Evolutionary conservation across 2,329 filamentous ascomycete species (phyloP), one percentile per base, ranked within the genome.

Genomic region (Parastagonospora nodorum): DNA sequence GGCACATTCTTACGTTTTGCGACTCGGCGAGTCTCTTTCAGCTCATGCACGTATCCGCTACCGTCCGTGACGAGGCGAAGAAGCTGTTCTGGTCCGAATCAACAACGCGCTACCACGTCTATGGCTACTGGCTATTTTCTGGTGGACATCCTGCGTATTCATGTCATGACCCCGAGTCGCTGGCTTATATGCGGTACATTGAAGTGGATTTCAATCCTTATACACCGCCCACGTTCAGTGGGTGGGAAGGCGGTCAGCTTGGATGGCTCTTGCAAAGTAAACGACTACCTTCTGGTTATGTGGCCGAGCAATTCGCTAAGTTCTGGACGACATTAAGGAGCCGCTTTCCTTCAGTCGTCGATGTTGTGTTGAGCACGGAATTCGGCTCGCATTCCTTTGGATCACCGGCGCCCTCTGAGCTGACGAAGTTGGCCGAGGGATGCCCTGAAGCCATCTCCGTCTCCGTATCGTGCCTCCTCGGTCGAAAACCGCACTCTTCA

Each of bases 41-140:
- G 40, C 51, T 61, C 24, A 61, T 61, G 53, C 53, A 50, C 2
- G 45, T 51, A 1, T 61, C 56, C 11, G 32, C 10, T 12, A 9
- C 35, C 4, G 47, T 36, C 8, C 53, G 51, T 1, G 4, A 36
- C n/a, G 50, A 60, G 38, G 55, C 51, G 8, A 41, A 38, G 30
- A 58, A 51, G 36, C 16, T 58, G 2, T 47, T 56, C 40, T 59
- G 48, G 32, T 51, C 53, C 14, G 31, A 51, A 36, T 42, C 40
- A n/a, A 33, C 27, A 7, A 15, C 39, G 30, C 48, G 50, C 28
- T 59, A 50, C 30, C 19, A 33, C 29, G 28, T 57, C 5, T 42
- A 56, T 15, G 53, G 47, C 39, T 2, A 48, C 27, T 59, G 50
- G 56, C 29, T 59, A 27, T 33, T 48, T 8, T 24, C 30, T 27